These are phyloP conservation scores for Solanum megistacrolobum DNA, from an alignment of 257 asterid genomes.

Conservation along the genomic window DNA sequence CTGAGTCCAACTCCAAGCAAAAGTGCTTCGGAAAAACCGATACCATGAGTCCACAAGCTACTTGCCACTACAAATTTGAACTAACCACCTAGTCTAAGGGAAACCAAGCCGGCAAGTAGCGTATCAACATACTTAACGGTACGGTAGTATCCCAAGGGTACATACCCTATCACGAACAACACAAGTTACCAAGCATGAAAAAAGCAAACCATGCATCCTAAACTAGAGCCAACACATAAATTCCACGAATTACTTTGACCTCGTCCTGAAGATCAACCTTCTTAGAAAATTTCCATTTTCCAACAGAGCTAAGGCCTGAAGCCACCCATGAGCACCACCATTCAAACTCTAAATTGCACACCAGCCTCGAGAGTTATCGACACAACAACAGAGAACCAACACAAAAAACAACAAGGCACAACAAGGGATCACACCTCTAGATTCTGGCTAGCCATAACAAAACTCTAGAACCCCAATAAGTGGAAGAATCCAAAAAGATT, in stretches of 20 bases:
- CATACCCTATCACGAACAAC: background rate
- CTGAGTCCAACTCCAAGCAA: background rate
- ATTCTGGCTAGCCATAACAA: no score
- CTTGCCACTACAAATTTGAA: background rate
- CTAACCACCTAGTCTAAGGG: background rate
- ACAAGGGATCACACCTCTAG: no score
- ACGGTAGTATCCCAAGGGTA: background rate
- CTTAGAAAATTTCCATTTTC: background rate
- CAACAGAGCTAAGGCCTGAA: background rate
- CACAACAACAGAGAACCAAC: background rate
- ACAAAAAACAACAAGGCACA: no score
- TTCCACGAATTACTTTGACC: background rate
- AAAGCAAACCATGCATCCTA: background rate
- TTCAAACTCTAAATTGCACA: background rate
- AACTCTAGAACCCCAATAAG: no score
- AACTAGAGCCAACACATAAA: background rate
- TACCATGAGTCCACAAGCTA: background rate
- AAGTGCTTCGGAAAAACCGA: fast-evolving
- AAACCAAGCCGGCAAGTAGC: background rate
- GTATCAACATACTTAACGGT: background rate
- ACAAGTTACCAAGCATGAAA: background rate
- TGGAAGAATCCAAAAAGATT: no score
- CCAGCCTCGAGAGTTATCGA: background rate
- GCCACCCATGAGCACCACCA: background rate
- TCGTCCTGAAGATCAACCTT: background rate